Base-by-base conservation (phyloP, 2,329 filamentous ascomycete species). In the Arthrobotrys megalospora region DNA sequence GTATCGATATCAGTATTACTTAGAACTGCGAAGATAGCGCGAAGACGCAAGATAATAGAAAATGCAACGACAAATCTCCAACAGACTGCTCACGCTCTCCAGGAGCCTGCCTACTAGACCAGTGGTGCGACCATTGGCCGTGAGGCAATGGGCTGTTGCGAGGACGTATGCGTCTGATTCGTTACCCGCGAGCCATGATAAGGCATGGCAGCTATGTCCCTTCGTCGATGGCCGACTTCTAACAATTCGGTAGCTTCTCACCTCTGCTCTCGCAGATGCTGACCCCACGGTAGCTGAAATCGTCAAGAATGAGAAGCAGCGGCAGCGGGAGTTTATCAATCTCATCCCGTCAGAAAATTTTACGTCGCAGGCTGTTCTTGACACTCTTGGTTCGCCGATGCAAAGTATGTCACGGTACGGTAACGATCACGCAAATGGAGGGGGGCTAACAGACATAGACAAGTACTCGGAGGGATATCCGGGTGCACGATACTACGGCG, bases 391-490 rank as follows among this genome's bases (percentile, higher is more conserved):
- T 81, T 97, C 93, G 87, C 92, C 94, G 67, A 97, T 97, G 94
- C 94, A 97, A 85, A 97, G 93, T 94, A 86, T 81, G 89, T 85
- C 66, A 52, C 72, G 19, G 36, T 52, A 34, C 48, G 34, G 12
- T 41, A 45, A 34, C 36, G 41, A 65, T 64, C 45, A 50, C 34
- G 8, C 24, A 43, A 24, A 50, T 1, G 53, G 67, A 7, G 80
- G 84, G 83, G 79, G 84, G 85, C 82, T 83, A 85, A 76, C 81
- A 7, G 8, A 38, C 3, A 43, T 43, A 79, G 76, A 79, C 86
- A 98, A 99, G 85, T 99, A 99, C 86, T 98, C 96, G 0, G 96
- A 99, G 85, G 96, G 96, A 64, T 99, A 99, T 83, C 96, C 95
- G 36, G 96, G 96, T 71, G 95, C 95, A 79, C 89, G 95, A 83